Base-by-base conservation (phyloP, 2,329 filamentous ascomycete species). In the Claviceps capensis region DNA sequence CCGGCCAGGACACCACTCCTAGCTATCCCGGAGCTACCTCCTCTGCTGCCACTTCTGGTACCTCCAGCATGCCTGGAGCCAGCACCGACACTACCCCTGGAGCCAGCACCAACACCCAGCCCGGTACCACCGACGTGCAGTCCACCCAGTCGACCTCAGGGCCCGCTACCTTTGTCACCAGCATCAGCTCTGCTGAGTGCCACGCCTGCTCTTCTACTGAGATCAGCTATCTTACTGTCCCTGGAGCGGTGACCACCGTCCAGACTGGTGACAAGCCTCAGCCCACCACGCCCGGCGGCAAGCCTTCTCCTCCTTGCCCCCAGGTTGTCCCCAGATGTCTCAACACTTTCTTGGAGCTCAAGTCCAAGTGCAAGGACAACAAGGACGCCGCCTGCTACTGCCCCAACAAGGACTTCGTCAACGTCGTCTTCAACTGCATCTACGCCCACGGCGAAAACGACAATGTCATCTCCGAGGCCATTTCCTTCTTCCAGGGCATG, bases 401-500 rank as follows among this genome's bases (percentile, higher is more conserved):
- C 81, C 85, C 86, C 60, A 78, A 85, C 64, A 67, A 76, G 55
- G 72, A 80, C 52, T 91, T 93, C 70, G 86, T 89, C 64, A 74
- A 81, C 67, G 83, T 83, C 63, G 81, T 96, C 66, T 91, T 86
- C 67, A 72, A 78, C 56, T 97, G 91, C 72, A 76, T 97, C 60
- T 81, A 83, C 63, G 79, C 89, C 53, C 84, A 89, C 76, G 85
- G 83, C 57, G 75, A 77, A 54, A 76, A 77, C 54, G 77, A 83
- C 55, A 72, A 78, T 47, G 78, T 86, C 64, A 76, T 91, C 60
- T 74, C 80, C 52, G 71, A 81, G 60, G 87, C 88, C 55, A 77
- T 93, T 54, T 78, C 79, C 61, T 95, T 87, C 80, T 85, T 96
- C 75, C 84, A 90, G 69, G 90, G 90, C 66, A 87, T 97, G 70